Evolutionary conservation across 768 basidiomycete species (phyloP).

Genomic region (Hebeloma cylindrosporum): DNA sequence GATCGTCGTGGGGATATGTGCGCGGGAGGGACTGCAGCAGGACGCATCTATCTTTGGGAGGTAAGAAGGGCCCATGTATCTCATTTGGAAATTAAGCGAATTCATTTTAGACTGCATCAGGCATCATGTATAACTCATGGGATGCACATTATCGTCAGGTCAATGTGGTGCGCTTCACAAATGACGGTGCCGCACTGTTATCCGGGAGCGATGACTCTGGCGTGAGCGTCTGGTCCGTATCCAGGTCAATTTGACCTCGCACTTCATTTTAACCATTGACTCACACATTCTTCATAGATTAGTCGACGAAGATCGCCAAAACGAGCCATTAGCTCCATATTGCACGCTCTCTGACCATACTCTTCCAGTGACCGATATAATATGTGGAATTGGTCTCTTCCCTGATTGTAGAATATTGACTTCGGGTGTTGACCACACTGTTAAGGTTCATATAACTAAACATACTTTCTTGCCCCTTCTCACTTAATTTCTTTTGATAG

Average conservation of each 20-base stretch:
- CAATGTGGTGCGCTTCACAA: slow-evolving; percentile 78
- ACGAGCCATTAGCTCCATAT: slow-evolving; percentile 73
- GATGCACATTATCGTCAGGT: slow-evolving; percentile 95
- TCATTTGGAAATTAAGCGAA: slow-evolving; percentile 5
- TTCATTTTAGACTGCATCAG: slow-evolving; percentile 73
- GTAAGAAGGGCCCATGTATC: slow-evolving; percentile 40
- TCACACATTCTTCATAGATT: slow-evolving; percentile 48
- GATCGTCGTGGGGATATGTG: slow-evolving; percentile 75
- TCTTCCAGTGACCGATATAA: slow-evolving; percentile 80
- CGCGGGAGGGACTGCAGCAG: slow-evolving; percentile 85
- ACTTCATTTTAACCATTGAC: slow-evolving; percentile 10
- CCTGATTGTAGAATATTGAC: slow-evolving; percentile 78
- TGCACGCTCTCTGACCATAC: slow-evolving; percentile 90
- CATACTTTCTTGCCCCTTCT: slow-evolving; percentile 11
- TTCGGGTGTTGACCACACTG: slow-evolving; percentile 83
- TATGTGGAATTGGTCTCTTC: slow-evolving; percentile 77
- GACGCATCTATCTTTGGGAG: slow-evolving; percentile 96
- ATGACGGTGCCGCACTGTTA: slow-evolving; percentile 75
- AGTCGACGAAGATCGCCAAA: slow-evolving; percentile 71
- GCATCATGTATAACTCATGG: slow-evolving; percentile 88
- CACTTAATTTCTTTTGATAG: slow-evolving; percentile 35
- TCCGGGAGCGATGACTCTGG: slow-evolving; percentile 92
- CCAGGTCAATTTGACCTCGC: slow-evolving; percentile 58
- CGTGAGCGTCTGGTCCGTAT: slow-evolving; percentile 85
- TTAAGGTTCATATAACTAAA: slow-evolving; percentile 59